Percentiles rank a stretch among this genome's conserved stretches.
phyloP scores from a whole-genome alignment of 306 rosid genomes.

The Prosopis cineraria region DNA sequence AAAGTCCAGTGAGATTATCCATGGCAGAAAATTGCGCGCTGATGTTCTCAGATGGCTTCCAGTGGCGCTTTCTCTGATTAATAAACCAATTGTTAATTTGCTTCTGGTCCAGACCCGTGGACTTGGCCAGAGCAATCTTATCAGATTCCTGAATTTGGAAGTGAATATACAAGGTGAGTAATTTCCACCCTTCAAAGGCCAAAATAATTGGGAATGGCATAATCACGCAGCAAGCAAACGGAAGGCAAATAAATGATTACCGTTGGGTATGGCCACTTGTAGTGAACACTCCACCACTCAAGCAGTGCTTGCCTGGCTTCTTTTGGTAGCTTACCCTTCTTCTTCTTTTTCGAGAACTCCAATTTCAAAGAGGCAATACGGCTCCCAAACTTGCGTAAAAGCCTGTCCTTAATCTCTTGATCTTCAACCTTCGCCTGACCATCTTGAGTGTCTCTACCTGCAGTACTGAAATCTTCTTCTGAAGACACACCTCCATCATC shows the following conservation, averaged over 20 bases:
- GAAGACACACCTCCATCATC: constrained; percentile 83
- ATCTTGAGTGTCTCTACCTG: constrained; percentile 69
- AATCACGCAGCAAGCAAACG: background rate
- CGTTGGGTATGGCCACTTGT: constrained; percentile 99
- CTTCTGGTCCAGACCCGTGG: constrained; percentile 90
- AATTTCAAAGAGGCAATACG: constrained; percentile 77
- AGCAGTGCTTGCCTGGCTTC: constrained; percentile 86
- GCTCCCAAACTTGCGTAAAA: constrained; percentile 81
- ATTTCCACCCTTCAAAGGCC: background rate
- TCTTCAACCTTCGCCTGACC: constrained; percentile 59
- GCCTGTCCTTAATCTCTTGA: constrained; percentile 80
- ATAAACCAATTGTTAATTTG: constrained; percentile 98
- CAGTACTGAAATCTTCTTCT: constrained; percentile 72
- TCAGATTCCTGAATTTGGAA: constrained; percentile 71
- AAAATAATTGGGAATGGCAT: background rate
- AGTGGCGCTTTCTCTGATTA: constrained; percentile 93
- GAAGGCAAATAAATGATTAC: constrained; percentile 40
- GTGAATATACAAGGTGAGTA: background rate
- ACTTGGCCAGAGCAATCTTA: constrained; percentile 73
- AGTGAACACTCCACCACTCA: constrained; percentile 90
- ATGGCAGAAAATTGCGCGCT: constrained; percentile 66
- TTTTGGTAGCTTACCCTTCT: constrained; percentile 91
- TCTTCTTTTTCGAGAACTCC: constrained; percentile 87
- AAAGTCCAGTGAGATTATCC: constrained; percentile 64
- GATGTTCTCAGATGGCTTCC: constrained; percentile 84